Conservation (phyloP, 1,139 yeast species). For the Suhomyces bolitotheri region DNA sequence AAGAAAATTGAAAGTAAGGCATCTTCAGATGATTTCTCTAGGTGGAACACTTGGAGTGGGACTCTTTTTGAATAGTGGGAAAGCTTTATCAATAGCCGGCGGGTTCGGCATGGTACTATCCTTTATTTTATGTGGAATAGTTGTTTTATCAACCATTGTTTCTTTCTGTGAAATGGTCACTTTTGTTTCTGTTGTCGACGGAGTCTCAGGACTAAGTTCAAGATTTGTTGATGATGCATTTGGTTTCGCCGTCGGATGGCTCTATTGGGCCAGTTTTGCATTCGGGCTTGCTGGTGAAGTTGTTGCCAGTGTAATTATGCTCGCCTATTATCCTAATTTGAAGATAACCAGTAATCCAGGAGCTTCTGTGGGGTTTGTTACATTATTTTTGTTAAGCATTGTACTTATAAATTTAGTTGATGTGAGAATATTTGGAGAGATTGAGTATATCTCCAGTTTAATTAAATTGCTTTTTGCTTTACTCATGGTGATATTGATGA, state of each 20-base stretch:
- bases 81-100: constrained; percentile 75
- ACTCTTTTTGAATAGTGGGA: constrained; percentile 71
- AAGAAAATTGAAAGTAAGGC: constrained; percentile 65
- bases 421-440: constrained; percentile 72
- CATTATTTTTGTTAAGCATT: constrained; percentile 53
- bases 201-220: constrained; percentile 72
- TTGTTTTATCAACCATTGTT: constrained; percentile 68
- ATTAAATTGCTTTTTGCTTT: constrained; percentile 58
- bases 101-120: constrained; percentile 81
- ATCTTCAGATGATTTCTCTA: constrained; percentile 77
- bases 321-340: constrained; percentile 61
- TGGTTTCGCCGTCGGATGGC: constrained; percentile 80
- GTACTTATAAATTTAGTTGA: constrained; percentile 60
- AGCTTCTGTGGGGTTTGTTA: constrained; percentile 63
- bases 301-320: constrained; percentile 75
- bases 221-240: constrained; percentile 84
- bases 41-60: constrained; percentile 91
- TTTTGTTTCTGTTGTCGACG: constrained; percentile 77
- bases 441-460: constrained; percentile 65
- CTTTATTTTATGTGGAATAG: constrained; percentile 61
- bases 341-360: constrained; percentile 48
- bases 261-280: constrained; percentile 74
- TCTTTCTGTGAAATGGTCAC: constrained; percentile 89
- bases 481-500: constrained; percentile 62
- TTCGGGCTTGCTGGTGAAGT: constrained; percentile 78